Percentiles rank a stretch among this genome's conserved stretches.
Evolutionary conservation across 768 basidiomycete species (phyloP).

Genomic region (Kwoniella bestiolae): DNA sequence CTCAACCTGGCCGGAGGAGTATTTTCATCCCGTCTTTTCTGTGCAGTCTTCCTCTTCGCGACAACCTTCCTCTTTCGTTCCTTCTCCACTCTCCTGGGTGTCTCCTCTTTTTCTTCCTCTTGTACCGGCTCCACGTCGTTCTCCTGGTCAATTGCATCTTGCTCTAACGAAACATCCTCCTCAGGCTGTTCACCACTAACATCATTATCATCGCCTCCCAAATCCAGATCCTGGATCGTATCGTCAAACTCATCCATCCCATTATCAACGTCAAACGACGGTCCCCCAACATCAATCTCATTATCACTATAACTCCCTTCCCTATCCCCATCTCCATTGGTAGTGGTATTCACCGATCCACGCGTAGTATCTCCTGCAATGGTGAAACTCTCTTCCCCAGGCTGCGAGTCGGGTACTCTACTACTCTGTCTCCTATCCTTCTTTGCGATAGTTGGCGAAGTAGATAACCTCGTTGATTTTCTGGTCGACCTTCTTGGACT

Average conservation of each 20-base stretch:
- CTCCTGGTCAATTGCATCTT: constrained; percentile 20
- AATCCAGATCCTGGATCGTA: not conserved
- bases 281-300: constrained; percentile 9
- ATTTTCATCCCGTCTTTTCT: constrained; percentile 21
- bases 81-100: constrained; percentile 19
- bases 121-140: constrained; percentile 17
- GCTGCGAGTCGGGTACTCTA: not conserved
- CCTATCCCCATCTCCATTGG: not conserved
- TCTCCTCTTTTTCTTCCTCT: constrained; percentile 18
- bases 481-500: not conserved
- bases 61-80: constrained; percentile 6
- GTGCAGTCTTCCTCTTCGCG: constrained; percentile 11
- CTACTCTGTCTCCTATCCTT: not conserved
- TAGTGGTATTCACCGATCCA: too few species aligned
- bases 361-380: too few species aligned
- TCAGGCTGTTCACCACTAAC: not conserved
- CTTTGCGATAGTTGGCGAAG: constrained; percentile 1
- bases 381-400: not conserved
- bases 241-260: not conserved
- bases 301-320: not conserved
- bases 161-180: constrained; percentile 30
- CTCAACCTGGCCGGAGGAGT: constrained; percentile 4
- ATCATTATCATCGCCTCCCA: constrained; percentile 21
- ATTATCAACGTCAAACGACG: not conserved
- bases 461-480: not conserved